Conservation (phyloP, 129 eudicot genomes). For the Saposhnikovia divaricata region DNA sequence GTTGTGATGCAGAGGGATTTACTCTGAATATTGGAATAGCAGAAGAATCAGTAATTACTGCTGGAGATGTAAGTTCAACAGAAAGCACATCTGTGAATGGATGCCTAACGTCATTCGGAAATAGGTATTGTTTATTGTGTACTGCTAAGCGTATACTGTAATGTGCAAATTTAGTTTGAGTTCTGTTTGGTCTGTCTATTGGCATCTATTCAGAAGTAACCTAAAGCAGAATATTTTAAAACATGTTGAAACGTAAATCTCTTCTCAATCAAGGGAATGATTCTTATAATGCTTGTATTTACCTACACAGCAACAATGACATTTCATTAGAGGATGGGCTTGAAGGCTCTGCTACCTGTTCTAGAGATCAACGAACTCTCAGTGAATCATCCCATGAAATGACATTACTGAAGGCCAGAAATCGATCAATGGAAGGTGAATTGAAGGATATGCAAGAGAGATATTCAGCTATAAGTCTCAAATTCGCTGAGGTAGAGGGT, state of each 20-base stretch:
- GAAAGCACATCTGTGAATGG: conserved; percentile 16
- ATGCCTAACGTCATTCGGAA: neutral
- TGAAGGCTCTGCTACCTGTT: neutral
- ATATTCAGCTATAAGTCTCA: conserved; percentile 93
- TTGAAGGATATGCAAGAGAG: conserved; percentile 91
- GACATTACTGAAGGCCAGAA: conserved; percentile 49
- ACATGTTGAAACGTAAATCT: neutral
- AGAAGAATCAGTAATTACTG: conserved; percentile 1
- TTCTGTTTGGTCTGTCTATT: neutral
- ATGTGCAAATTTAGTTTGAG: neutral
- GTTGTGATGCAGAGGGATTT: conserved; percentile 5
- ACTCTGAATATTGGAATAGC: neutral
- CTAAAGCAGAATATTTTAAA: neutral
- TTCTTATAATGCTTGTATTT: conserved; percentile 8
- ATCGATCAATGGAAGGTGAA: conserved; percentile 70
- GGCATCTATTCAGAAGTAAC: neutral
- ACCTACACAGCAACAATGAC: conserved; percentile 24
- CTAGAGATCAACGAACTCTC: conserved; percentile 17
- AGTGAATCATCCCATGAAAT: conserved; percentile 40
- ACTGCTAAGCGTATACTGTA: neutral
- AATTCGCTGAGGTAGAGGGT: conserved; percentile 97
- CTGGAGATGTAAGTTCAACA: conserved; percentile 11
- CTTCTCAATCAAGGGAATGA: neutral
- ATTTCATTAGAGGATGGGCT: conserved; percentile 8
- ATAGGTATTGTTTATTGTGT: neutral